Percentiles rank a stretch among this genome's conserved stretches.
These are phyloP conservation scores for Daldinia sp. DNA, from an alignment of 2,329 filamentous ascomycete species.

Conservation along the genomic window DNA sequence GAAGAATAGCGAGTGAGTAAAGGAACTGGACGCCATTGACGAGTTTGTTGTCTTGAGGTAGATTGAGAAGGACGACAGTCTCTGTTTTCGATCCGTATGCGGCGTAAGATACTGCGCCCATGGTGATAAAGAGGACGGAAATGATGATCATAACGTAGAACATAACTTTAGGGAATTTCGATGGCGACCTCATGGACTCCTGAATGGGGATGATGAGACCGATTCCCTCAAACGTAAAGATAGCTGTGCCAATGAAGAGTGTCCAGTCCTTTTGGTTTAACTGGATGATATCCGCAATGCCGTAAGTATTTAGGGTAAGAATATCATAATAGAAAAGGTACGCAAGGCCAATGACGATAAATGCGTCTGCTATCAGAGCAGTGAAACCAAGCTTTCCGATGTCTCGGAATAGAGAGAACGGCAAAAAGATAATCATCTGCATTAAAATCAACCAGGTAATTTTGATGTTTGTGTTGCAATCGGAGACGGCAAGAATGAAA, in stretches of 20 bases:
- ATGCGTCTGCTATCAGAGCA: conserved; percentile 90
- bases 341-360: conserved; percentile 90
- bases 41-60: conserved; percentile 94
- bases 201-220: conserved; percentile 98
- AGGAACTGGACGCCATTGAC: conserved; percentile 97
- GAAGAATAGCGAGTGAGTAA: conserved; percentile 96
- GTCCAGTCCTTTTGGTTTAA: conserved; percentile 97
- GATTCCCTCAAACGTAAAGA: conserved; percentile 98
- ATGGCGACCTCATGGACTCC: conserved; percentile 92
- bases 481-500: conserved; percentile 89
- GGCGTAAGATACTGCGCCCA: conserved; percentile 94
- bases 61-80: conserved; percentile 94
- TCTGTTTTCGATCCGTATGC: conserved; percentile 96
- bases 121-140: conserved; percentile 87
- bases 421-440: conserved; percentile 95
- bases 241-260: conserved; percentile 97
- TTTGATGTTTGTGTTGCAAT: conserved; percentile 86
- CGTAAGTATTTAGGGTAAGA: conserved; percentile 79
- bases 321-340: conserved; percentile 98
- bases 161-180: conserved; percentile 91
- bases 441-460: conserved; percentile 92
- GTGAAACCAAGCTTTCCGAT: conserved; percentile 98
- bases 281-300: conserved; percentile 84
- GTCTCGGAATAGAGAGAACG: conserved; percentile 92
- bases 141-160: conserved; percentile 95